Conservation (phyloP, 805 yeast species). For the Groenewaldozyma salmanticensis region DNA sequence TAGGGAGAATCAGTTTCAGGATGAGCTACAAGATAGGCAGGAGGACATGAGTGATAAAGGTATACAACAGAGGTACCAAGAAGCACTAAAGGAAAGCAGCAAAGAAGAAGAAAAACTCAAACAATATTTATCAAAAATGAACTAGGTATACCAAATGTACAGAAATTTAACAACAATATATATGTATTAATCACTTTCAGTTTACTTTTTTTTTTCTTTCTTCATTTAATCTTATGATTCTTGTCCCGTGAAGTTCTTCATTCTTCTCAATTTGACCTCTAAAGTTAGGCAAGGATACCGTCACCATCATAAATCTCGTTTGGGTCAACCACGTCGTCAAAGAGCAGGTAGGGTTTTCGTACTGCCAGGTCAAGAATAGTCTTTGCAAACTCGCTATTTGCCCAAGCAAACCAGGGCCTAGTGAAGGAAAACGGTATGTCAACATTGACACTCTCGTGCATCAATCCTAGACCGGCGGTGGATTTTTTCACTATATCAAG, state of each 20-base stretch:
- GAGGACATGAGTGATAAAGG: slow-evolving; percentile 18
- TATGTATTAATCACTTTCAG: no score
- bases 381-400: slow-evolving; percentile 84
- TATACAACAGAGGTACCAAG: slow-evolving; percentile 61
- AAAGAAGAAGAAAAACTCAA: slow-evolving; percentile 15
- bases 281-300: no score
- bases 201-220: no score
- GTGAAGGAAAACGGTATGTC: slow-evolving; percentile 43
- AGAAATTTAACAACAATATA: neutral
- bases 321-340: slow-evolving; percentile 20
- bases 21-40: slow-evolving; percentile 10
- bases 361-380: slow-evolving; percentile 68
- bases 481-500: slow-evolving; percentile 44
- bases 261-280: no score
- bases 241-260: no score
- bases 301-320: neutral
- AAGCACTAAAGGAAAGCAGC: slow-evolving; percentile 37
- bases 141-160: neutral
- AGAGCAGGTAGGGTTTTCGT: slow-evolving; percentile 63
- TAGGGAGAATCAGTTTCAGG: slow-evolving; percentile 14
- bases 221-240: no score
- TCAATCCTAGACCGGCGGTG: slow-evolving; percentile 68
- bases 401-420: slow-evolving; percentile 92
- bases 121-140: slow-evolving; percentile 5
- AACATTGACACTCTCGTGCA: slow-evolving; percentile 77